Evolutionary conservation across 805 yeast genomes (phyloP).

Genomic region (Candida ponderosae): DNA sequence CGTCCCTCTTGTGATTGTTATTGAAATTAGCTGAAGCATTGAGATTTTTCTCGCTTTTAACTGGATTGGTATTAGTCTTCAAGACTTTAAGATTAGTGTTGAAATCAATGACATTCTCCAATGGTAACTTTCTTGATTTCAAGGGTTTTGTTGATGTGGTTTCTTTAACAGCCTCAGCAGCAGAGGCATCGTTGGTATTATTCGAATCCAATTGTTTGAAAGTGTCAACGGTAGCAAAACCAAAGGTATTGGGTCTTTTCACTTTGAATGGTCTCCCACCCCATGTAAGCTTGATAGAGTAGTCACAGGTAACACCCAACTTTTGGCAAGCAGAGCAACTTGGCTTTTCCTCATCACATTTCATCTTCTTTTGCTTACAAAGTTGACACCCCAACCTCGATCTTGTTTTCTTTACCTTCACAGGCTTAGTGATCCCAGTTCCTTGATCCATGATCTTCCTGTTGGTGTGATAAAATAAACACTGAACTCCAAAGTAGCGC

Average conservation of each 20-base stretch:
- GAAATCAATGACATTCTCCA: no score
- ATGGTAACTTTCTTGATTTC: no score
- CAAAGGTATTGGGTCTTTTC: slow-evolving; percentile 21
- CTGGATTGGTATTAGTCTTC: no score
- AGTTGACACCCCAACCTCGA: slow-evolving; percentile 54
- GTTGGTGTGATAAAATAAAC: no score
- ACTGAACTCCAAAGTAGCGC: no score
- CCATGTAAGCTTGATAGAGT: slow-evolving; percentile 58
- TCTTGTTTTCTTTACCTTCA: slow-evolving; percentile 25
- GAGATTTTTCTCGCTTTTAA: no score
- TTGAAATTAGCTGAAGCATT: no score
- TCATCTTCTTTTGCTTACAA: slow-evolving; percentile 54
- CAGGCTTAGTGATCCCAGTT: neutral
- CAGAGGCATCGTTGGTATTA: neutral
- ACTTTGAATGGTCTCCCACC: slow-evolving; percentile 63
- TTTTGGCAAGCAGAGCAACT: slow-evolving; percentile 48
- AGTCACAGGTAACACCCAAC: slow-evolving; percentile 46
- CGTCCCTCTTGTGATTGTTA: no score
- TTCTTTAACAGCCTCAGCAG: no score
- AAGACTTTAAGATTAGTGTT: no score
- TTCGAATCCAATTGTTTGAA: slow-evolving; percentile 1
- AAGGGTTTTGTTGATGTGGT: no score
- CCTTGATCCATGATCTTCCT: neutral
- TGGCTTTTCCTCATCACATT: slow-evolving; percentile 68
- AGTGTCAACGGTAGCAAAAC: slow-evolving; percentile 10